Evolutionary conservation across 164 flowering plant genomes (phyloP).

Genomic region (Saururus chinensis): DNA sequence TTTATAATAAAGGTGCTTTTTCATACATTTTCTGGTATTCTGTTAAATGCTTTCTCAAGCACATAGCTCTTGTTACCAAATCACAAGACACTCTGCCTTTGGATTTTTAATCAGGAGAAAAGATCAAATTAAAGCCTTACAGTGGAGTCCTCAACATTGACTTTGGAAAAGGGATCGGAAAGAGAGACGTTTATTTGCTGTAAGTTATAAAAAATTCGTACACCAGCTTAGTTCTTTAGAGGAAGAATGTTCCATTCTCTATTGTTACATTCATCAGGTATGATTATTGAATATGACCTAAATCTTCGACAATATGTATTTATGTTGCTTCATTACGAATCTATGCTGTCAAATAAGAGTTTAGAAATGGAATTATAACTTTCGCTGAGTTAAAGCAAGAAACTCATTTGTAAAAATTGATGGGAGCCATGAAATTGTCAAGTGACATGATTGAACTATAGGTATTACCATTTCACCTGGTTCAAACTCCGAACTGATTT

Average conservation of each 20-base stretch:
- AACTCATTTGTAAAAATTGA: no score
- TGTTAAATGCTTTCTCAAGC: neutral
- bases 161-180: slow-evolving; percentile 88
- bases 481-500: no score
- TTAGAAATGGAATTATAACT: no score
- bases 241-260: neutral
- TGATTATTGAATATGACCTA: no score
- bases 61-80: neutral
- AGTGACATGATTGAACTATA: no score
- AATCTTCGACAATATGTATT: no score
- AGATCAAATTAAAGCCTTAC: slow-evolving; percentile 71
- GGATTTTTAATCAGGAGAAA: slow-evolving; percentile 49
- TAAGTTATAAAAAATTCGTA: slow-evolving; percentile 34
- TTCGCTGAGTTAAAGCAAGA: no score
- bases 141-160: slow-evolving; percentile 84
- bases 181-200: slow-evolving; percentile 81
- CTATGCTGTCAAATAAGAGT: no score
- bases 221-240: no score
- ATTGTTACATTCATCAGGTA: neutral
- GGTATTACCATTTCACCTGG: no score
- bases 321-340: no score
- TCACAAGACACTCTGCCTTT: neutral
- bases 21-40: neutral
- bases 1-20: slow-evolving; percentile 70
- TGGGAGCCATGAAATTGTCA: no score